Base-by-base conservation (phyloP, 768 basidiomycete species). In the Gelatoporia subvermispora region DNA sequence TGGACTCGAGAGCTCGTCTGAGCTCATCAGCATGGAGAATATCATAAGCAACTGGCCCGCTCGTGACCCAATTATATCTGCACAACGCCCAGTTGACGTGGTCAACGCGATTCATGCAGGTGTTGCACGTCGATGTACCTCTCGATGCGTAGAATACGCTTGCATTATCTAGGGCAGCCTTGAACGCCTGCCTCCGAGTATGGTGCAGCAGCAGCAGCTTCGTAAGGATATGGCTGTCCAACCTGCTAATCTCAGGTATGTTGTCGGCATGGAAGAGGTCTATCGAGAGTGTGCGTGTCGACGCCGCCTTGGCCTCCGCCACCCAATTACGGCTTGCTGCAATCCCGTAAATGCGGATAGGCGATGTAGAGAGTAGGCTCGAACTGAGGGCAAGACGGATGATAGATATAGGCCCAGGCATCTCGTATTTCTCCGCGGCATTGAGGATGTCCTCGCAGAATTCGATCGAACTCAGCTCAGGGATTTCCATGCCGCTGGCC, bases 321-420 rank as follows among this genome's bases (percentile, higher is more conserved):
- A 63, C 64, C 74, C 76, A 77, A 7, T 68, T 71, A 46, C 68
- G 71, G 25, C 67, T 67, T 17, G 70, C 68, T 8, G 74, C 68
- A 37, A 79, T 63, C 2, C 66, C 72, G 48, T 77, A 78, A 9
- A 77, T 63, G 17, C 74, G 70, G n/a, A 79, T 53, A 2, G 78
- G 75, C 11, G 43, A 38, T 18, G 25, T 39, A n/a, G 72, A 68
- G 52, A 76, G 73, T 10, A 67, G 48, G 5, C 73, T 71, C 1
- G 74, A 62, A 7, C 69, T 69, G 43, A 75, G 65, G 10, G 68
- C 66, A 7, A 69, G 58, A 3, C 76, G 73, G 15, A 77, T 60
- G 50, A 71, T 49, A 24, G 72, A 72, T 5, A 75, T 55, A 2
- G 73, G 72, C 8, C 73, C 73, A 5, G 69, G 68, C 17, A 74